Evolutionary conservation across 768 basidiomycete species (phyloP).

Genomic region (Lactifluus subvellereus): DNA sequence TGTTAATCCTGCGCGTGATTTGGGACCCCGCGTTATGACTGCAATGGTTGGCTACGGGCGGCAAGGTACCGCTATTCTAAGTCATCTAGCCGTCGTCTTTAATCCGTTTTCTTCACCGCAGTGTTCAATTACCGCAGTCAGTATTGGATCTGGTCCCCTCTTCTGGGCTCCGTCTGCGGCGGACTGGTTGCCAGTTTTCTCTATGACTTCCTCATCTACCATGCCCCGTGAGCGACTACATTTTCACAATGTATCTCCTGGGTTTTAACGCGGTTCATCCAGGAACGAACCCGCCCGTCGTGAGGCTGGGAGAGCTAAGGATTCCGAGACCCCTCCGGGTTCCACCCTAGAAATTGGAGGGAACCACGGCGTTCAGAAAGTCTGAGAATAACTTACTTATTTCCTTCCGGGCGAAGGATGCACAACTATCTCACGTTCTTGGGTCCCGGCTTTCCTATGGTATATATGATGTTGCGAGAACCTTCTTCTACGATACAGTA

Average conservation of each 20-base stretch:
- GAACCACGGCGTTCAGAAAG: neutral
- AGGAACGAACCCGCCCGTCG: conserved; percentile 10
- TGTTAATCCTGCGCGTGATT: conserved; percentile 66
- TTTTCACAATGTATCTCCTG: neutral
- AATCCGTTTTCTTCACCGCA: neutral
- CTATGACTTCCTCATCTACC: conserved; percentile 55
- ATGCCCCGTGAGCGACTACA: conserved; percentile 42
- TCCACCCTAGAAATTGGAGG: neutral
- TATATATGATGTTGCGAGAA: too few relatives aligned
- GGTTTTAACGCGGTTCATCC: neutral
- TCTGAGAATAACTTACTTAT: neutral
- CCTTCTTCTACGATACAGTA: too few relatives aligned
- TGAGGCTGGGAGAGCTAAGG: neutral
- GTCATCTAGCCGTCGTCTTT: neutral
- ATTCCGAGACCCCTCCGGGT: neutral
- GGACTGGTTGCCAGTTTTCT: conserved; percentile 47
- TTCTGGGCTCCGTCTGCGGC: conserved; percentile 47
- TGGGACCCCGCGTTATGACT: conserved; percentile 62
- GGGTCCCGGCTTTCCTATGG: too few relatives aligned
- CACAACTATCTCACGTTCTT: too few relatives aligned
- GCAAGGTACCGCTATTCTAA: neutral
- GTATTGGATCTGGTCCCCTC: too few relatives aligned
- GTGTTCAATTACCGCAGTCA: too few relatives aligned
- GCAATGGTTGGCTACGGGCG: conserved; percentile 56
- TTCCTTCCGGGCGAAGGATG: neutral